Base-by-base conservation (phyloP, 106 monocot genomes). In the Hemerocallis citrina region DNA sequence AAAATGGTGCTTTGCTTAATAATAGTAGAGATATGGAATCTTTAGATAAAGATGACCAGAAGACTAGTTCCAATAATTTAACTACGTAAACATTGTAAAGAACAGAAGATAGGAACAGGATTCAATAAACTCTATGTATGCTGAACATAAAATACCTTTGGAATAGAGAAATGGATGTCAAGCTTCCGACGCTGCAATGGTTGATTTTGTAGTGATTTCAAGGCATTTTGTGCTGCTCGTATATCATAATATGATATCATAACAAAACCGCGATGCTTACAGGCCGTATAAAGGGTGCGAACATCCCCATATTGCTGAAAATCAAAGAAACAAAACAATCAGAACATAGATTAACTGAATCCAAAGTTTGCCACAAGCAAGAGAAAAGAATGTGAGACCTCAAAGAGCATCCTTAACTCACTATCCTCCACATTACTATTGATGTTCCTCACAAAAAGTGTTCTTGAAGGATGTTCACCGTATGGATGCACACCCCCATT, bases 231-330 rank as follows among this genome's bases (percentile, higher is more conserved):
- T 34, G 88, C 79, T 57, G 79, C 63, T 43, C 77, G 63, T 65
- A 89, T 68, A 57, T 79, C 83, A 66, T 74, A 89, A 57, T 77
- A 84, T 37, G 86, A 82, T 44, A 87, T 70, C 73, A 79, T 79
- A 61, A 87, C 79, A 79, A 82, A 79, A 35, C 86, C 86, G 31
- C 58, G 86, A 76, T 82, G 72, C 65, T 87, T 87, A 68, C 78
- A 70, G 47, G 75, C 64, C 9, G 86, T 82, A 63, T 87, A 74
- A 29, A 87, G 82, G 24, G 62, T 65, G 0, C 67, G 75, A 63
- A 87, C 73, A 40, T 82, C 86, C n/a, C 86, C 86, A 64, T 73
- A 87, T 82, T 79, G 74, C 86, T 87, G 44, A 40, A 74, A 1
- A 63, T 5, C 65, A 5, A 16, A 16, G 55, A 0, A 47, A 14